These are phyloP conservation scores for Penicillium brevicompactum DNA, from an alignment of 2,329 filamentous ascomycete genomes.

Conservation along the genomic window DNA sequence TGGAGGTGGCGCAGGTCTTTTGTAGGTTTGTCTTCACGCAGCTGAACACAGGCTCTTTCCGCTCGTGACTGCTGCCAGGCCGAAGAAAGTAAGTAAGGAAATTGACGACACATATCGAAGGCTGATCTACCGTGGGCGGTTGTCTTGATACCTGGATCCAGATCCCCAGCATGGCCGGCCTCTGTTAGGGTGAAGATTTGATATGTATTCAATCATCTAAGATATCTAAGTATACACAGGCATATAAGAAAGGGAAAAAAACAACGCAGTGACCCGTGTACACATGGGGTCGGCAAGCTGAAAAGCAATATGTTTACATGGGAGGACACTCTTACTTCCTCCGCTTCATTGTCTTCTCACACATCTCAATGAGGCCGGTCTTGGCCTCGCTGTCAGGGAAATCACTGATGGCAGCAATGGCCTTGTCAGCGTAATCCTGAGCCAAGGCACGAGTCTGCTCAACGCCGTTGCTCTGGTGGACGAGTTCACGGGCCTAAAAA, in stretches of 20 bases:
- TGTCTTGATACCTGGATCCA: too few species aligned
- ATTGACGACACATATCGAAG: too few species aligned
- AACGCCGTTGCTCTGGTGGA: constrained; percentile 80
- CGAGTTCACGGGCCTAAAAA: constrained; percentile 78
- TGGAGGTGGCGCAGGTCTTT: too few species aligned
- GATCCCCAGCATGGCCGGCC: too few species aligned
- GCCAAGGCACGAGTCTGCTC: constrained; percentile 90
- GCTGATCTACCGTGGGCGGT: too few species aligned
- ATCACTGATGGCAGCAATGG: constrained; percentile 75
- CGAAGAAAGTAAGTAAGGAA: too few species aligned
- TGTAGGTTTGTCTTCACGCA: too few species aligned
- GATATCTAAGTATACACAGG: constrained; percentile 24
- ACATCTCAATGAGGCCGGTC: constrained; percentile 89
- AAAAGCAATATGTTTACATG: constrained; percentile 24
- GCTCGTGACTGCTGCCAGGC: too few species aligned
- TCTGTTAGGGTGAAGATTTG: background rate
- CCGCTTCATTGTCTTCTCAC: constrained; percentile 83
- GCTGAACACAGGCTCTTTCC: too few species aligned
- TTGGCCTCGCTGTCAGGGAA: constrained; percentile 97
- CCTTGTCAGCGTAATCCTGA: constrained; percentile 86
- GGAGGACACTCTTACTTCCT: constrained; percentile 63
- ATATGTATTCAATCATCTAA: constrained; percentile 15
- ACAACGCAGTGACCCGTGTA: constrained; percentile 10
- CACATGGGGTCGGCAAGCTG: constrained; percentile 9
- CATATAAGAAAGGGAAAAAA: constrained; percentile 4